Percentiles rank a stretch among this genome's conserved stretches.
phyloP scores from a whole-genome alignment of 805 yeast species.

The Ogataea nonfermentans region DNA sequence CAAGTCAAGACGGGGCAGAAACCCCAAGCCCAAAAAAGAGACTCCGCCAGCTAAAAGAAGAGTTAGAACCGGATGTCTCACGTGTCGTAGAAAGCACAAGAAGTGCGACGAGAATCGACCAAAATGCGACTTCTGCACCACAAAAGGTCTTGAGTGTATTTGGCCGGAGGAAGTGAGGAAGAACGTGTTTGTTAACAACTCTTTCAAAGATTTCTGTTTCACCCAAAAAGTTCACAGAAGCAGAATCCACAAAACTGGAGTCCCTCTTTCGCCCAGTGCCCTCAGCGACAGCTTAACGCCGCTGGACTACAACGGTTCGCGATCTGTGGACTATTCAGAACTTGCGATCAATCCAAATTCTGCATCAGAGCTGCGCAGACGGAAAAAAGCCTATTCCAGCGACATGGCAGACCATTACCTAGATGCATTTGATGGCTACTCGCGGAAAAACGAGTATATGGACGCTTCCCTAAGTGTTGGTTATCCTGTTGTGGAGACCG shows the following conservation, averaged over 20 bases:
- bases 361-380: slow-evolving; percentile 9
- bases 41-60: slow-evolving; percentile 37
- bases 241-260: slow-evolving; percentile 6
- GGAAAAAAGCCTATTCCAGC: slow-evolving; percentile 14
- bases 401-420: slow-evolving; percentile 16
- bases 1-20: slow-evolving; percentile 18
- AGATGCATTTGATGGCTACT: slow-evolving; percentile 21
- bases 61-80: slow-evolving; percentile 47
- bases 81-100: slow-evolving; percentile 52
- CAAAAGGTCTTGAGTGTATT: slow-evolving; percentile 37
- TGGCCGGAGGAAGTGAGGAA: slow-evolving; percentile 37
- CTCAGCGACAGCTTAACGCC: slow-evolving; percentile 14
- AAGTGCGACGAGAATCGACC: slow-evolving; percentile 57
- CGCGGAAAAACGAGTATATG: slow-evolving; percentile 17
- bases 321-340: slow-evolving; percentile 22
- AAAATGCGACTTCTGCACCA: slow-evolving; percentile 45
- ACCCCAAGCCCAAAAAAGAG: slow-evolving; percentile 25
- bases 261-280: slow-evolving; percentile 2
- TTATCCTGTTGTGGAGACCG: slow-evolving; percentile 17
- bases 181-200: slow-evolving; percentile 29
- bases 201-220: slow-evolving; percentile 27
- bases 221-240: slow-evolving; percentile 11
- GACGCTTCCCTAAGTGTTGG: slow-evolving; percentile 7
- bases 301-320: slow-evolving; percentile 18
- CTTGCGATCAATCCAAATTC: slow-evolving; percentile 8